Conservation (phyloP, 257 asterid genomes). For the Solanum clarkiae region DNA sequence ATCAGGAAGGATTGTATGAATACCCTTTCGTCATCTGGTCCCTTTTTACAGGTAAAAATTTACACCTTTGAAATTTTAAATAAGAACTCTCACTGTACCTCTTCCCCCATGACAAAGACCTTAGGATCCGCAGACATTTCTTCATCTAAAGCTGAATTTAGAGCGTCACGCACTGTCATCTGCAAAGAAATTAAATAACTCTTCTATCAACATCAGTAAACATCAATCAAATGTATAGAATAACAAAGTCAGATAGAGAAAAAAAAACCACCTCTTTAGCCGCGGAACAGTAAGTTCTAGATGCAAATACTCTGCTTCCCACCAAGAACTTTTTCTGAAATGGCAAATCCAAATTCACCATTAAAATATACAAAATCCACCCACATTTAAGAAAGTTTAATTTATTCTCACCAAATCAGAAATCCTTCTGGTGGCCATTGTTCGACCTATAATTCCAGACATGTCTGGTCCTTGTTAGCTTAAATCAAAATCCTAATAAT, state of each 20-base stretch:
- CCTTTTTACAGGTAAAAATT: neutral
- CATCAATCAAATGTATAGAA: neutral
- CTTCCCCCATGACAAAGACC: conserved; percentile 94
- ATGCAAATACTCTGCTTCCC: conserved; percentile 42
- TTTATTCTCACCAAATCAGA: conserved; percentile 26
- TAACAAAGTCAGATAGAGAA: neutral
- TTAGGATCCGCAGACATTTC: conserved; percentile 96
- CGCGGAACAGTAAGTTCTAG: conserved; percentile 57
- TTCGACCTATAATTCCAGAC: conserved; percentile 43
- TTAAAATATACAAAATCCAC: neutral
- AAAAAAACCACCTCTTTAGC: conserved; percentile 41
- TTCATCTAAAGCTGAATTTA: conserved; percentile 89
- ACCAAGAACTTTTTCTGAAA: neutral
- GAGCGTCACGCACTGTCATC: conserved; percentile 95
- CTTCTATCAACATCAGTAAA: neutral
- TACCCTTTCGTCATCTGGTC: neutral
- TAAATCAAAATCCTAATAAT: neutral
- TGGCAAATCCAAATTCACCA: neutral
- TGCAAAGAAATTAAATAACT: conserved; percentile 9
- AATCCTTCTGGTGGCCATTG: conserved; percentile 20
- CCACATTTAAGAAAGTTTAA: neutral
- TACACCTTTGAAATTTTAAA: neutral
- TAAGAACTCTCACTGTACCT: conserved; percentile 27
- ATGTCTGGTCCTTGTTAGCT: conserved; percentile 12
- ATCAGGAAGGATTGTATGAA: neutral